Evolutionary conservation across 2,329 filamentous ascomycete genomes (phyloP).

Genomic region (Parafenestella ontariensis): DNA sequence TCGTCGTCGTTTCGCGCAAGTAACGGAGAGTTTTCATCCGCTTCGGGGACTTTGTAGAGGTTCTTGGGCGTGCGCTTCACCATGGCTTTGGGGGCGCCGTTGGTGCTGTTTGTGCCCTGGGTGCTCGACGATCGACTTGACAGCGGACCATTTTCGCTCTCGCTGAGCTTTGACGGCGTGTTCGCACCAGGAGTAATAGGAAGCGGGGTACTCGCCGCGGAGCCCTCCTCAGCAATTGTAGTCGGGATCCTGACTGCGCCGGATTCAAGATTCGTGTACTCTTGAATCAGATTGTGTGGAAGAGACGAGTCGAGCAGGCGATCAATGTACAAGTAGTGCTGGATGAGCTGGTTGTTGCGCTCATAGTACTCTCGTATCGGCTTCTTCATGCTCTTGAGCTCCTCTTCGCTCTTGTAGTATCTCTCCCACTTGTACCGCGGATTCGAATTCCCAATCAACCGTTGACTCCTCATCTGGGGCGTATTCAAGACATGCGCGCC

Average conservation of each 20-base stretch:
- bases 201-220: conserved; percentile 24
- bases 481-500: conserved; percentile 55
- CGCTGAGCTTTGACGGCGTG: conserved; percentile 25
- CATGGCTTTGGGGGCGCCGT: conserved; percentile 38
- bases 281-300: conserved; percentile 89
- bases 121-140: conserved; percentile 34
- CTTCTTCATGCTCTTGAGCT: conserved; percentile 74
- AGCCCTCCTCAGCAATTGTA: conserved; percentile 76
- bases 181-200: conserved; percentile 20
- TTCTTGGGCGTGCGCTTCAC: conserved; percentile 73
- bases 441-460: conserved; percentile 87
- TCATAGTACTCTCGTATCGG: conserved; percentile 86
- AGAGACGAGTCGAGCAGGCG: conserved; percentile 87
- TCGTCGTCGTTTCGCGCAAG: conserved; percentile 51
- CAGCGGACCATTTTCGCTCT: conserved; percentile 19
- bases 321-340: conserved; percentile 94
- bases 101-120: conserved; percentile 35
- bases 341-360: conserved; percentile 84
- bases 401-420: conserved; percentile 83
- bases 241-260: conserved; percentile 69
- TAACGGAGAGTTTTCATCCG: conserved; percentile 71
- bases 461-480: conserved; percentile 79
- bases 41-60: conserved; percentile 74
- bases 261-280: conserved; percentile 74
- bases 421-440: conserved; percentile 83